Evolutionary conservation across 2,329 filamentous ascomycete species (phyloP).

Genomic region (Lasiodiplodia citricola): DNA sequence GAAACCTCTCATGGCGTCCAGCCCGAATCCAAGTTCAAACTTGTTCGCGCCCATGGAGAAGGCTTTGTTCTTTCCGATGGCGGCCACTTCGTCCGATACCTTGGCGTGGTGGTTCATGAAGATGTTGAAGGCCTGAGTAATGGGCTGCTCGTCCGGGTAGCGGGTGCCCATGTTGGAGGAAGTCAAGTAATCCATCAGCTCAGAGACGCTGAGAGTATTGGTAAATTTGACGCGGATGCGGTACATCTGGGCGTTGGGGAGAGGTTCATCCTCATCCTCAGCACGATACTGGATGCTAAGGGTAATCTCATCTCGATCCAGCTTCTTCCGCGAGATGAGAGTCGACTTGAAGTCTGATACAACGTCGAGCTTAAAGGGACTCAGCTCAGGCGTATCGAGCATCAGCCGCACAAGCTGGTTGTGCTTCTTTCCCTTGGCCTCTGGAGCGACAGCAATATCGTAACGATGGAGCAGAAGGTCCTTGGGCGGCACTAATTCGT

Average conservation of each 20-base stretch:
- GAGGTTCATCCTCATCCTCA: slow-evolving; percentile 31
- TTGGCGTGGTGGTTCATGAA: slow-evolving; percentile 58
- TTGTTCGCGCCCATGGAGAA: slow-evolving; percentile 30
- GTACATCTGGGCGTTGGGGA: slow-evolving; percentile 29
- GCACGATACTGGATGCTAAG: slow-evolving; percentile 37
- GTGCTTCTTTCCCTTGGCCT: slow-evolving; percentile 48
- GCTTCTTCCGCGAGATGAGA: slow-evolving; percentile 5
- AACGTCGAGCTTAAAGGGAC: neutral
- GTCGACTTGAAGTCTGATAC: slow-evolving; percentile 21
- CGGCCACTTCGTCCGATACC: slow-evolving; percentile 45
- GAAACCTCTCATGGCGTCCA: slow-evolving; percentile 65
- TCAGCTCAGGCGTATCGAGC: slow-evolving; percentile 34
- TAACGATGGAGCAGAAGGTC: slow-evolving; percentile 35
- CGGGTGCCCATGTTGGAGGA: slow-evolving; percentile 42
- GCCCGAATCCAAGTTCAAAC: slow-evolving; percentile 52
- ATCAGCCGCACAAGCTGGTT: slow-evolving; percentile 58
- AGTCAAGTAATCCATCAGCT: slow-evolving; percentile 53
- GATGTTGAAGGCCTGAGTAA: slow-evolving; percentile 64
- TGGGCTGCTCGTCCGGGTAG: slow-evolving; percentile 54
- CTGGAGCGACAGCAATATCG: slow-evolving; percentile 34
- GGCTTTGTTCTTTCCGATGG: slow-evolving; percentile 56
- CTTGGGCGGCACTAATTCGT: slow-evolving; percentile 33
- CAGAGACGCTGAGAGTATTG: slow-evolving; percentile 35
- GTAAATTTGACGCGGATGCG: slow-evolving; percentile 32
- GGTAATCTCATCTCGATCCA: slow-evolving; percentile 13